Base-by-base conservation (phyloP, 495 filamentous ascomycete species). In the Hypoxylon rickii region DNA sequence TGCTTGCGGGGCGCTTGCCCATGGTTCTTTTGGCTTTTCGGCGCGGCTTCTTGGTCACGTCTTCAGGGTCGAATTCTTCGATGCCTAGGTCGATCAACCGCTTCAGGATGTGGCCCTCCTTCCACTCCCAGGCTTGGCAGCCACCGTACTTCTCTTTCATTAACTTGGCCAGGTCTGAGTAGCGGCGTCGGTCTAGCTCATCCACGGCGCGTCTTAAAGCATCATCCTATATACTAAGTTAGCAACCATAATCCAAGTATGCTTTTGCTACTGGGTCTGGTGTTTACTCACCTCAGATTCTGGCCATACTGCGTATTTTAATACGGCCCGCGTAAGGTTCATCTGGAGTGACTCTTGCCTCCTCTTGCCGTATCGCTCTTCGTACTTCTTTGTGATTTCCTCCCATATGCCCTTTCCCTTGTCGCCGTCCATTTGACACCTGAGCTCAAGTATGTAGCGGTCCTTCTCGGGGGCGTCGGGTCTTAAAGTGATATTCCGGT, bases 371-470 rank as follows among this genome's bases (percentile, higher is more conserved):
- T 47, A 74, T 38, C 62, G 69, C 21, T 71, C 70, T 21, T 73
- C 67, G 56, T 73, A 79, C 34, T 72, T 69, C n/a, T 67, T 65
- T 48, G 73, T 74, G 54, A 78, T 79, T 39, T 73, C 69, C 26
- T 77, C 73, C 77, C 77, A 79, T 73, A 79, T 79, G 1, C 75
- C 77, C 61, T 79, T 77, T 26, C 77, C 77, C 50, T 76, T 77
- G 15, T 75, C 73, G 20, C 67, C 62, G n/a, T 72, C 61, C 51
- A 70, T 70, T 44, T 73, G 61, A 37, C 72, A 76, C 12, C 74
- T 67, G 12, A 76, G 64, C 34, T 74, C 67, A 29, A 78, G 68
- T 12, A 79, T 67, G 43, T 58, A 77, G 20, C 69, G 67, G 56
- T 76, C 75, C 20, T 78, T 74, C n/a, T 76, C 73, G 4, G 76